Evolutionary conservation across 2,329 filamentous ascomycete genomes (phyloP), one percentile per base, ranked within the genome.

Genomic region (Penicillium sp.): DNA sequence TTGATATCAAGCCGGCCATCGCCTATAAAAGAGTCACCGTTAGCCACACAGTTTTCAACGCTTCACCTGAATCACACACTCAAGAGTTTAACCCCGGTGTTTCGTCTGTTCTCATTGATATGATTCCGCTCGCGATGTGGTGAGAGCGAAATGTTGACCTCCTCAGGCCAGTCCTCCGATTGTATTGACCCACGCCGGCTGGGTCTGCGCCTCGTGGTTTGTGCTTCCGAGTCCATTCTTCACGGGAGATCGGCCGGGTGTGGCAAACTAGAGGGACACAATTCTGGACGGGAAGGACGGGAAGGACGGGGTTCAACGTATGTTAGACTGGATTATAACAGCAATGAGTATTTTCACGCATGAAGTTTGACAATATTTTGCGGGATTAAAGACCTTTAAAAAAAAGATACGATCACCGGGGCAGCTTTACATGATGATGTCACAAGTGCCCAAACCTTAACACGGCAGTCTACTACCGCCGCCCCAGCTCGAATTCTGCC

Each of bases 1-100:
- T 59, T 59, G 10, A 68, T 68, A 33, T 65, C 64, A 15, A 68
- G 42, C 1, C 66, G 62, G 2, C 66, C 66, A 33, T 68, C 66
- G 2, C 62, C 66, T 68, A 21, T 2, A 40, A 31, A 17, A 10
- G 1, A 27, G 13, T 2, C 23, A 29, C 9, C 15, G 6, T 47
- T 37, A 51, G 54, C 10, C 2, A 46, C 2, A 35, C n/a, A n/a
- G 12, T 31, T 17, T 29, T 0, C 15, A 4, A 21, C 2, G 31
- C 12, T 31, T 17, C 2, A 42, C 8, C 7, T 19, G 13, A 40
- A 40, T 48, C 19, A 53, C 56, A 21, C 50, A 66, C 64, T 57
- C 38, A 59, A 35, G 31, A 66, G 37, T 31, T 38, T 53, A 13
- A 66, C 64, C 3, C 64, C 64, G 3, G 62, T 61, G 17, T 63